Conservation (phyloP, 257 asterid species). For the Sherardia arvensis region DNA sequence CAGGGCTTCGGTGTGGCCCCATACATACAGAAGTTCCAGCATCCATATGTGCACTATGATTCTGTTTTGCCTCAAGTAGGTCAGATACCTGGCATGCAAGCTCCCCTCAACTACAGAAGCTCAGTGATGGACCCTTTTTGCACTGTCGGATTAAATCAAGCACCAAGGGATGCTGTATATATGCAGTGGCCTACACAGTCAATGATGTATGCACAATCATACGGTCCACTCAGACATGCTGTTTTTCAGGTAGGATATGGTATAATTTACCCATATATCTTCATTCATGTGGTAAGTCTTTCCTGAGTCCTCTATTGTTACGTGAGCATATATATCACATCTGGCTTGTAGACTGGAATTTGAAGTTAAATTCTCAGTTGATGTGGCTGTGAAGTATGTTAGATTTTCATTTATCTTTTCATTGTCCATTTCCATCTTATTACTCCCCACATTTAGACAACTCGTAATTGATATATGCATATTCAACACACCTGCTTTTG, state of each 20-base stretch:
- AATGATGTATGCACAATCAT: conserved; percentile 82
- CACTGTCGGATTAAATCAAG: conserved; percentile 59
- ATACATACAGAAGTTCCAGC: conserved; percentile 48
- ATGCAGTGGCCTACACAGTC: conserved; percentile 88
- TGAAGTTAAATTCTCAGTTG: not conserved
- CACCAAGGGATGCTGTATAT: conserved; percentile 52
- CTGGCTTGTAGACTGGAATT: not conserved
- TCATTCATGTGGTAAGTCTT: not conserved
- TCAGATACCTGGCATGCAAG: conserved; percentile 56
- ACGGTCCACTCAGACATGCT: conserved; percentile 67
- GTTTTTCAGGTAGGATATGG: conserved; percentile 53
- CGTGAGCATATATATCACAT: not conserved
- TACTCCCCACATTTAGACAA: not conserved
- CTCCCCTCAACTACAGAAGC: conserved; percentile 51
- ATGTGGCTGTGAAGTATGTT: not conserved
- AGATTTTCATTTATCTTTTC: not conserved
- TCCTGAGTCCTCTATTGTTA: not conserved
- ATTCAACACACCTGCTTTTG: too few species aligned
- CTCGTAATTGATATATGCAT: too few species aligned
- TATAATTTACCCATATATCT: not conserved
- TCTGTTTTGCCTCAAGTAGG: conserved; percentile 49
- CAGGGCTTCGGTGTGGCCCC: conserved; percentile 48
- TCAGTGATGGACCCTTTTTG: conserved; percentile 61
- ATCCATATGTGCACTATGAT: conserved; percentile 64
- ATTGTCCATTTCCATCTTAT: not conserved